Percentiles rank a stretch among this genome's conserved stretches.
Evolutionary conservation across 1,139 yeast species (phyloP).

Genomic region (Suhomyces yuchorum): DNA sequence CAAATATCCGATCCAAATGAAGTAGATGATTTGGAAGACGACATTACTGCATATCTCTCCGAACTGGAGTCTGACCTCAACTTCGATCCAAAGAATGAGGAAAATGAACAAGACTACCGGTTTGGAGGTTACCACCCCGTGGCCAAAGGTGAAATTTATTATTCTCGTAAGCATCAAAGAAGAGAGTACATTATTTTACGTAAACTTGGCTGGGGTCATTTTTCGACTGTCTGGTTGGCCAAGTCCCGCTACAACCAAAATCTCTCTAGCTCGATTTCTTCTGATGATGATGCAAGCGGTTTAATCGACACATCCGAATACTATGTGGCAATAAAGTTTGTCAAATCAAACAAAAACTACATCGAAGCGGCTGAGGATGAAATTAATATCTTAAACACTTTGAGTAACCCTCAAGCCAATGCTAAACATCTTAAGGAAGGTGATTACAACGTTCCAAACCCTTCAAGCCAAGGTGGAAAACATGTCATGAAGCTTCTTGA

Average conservation of each 20-base stretch:
- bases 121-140: conserved; percentile 91
- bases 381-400: conserved; percentile 59
- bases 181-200: conserved; percentile 62
- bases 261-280: conserved; percentile 2
- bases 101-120: conserved; percentile 67
- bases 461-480: conserved; percentile 54
- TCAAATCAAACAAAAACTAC: conserved; percentile 72
- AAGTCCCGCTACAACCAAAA: conserved; percentile 24
- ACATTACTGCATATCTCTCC: conserved; percentile 19
- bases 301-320: conserved; percentile 48
- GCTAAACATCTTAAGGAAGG: conserved; percentile 14
- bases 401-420: conserved; percentile 31
- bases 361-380: conserved; percentile 89
- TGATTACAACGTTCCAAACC: conserved; percentile 4
- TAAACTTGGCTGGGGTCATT: conserved; percentile 91
- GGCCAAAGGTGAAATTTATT: conserved; percentile 69
- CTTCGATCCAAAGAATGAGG: conserved; percentile 56
- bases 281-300: not conserved
- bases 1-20: not conserved
- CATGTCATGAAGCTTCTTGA: conserved; percentile 69
- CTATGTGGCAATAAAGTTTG: conserved; percentile 82
- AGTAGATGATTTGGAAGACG: conserved; percentile 13
- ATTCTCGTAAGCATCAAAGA: conserved; percentile 38
- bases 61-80: conserved; percentile 32
- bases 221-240: conserved; percentile 88